A percentile compares a stretch with the other conserved stretches of the same genome.
phyloP scores from a whole-genome alignment of 371 early-diverging fungal species.

The Mucor indicus region DNA sequence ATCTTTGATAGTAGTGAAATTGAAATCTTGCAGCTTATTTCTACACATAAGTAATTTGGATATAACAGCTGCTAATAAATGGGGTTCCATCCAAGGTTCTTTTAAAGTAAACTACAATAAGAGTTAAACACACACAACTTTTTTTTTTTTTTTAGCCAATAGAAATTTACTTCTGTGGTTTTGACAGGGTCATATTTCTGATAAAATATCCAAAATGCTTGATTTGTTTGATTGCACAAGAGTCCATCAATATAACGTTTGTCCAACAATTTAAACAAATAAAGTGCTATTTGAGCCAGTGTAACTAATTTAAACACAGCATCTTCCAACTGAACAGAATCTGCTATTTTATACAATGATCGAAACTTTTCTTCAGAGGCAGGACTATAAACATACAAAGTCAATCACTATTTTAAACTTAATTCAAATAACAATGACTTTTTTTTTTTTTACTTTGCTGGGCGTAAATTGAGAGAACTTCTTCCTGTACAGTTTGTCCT shows the following conservation, averaged over 20 bases:
- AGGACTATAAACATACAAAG: no score
- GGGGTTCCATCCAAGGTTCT: constrained; percentile 60
- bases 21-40: constrained; percentile 57
- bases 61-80: constrained; percentile 54
- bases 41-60: constrained; percentile 53
- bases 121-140: background rate
- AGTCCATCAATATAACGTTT: constrained; percentile 56
- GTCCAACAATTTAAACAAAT: constrained; percentile 49
- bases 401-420: no score
- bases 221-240: constrained; percentile 53
- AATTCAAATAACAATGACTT: background rate
- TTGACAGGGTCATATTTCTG: constrained; percentile 45
- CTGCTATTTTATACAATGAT: constrained; percentile 58
- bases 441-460: constrained; percentile 48
- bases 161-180: constrained; percentile 51
- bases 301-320: constrained; percentile 56
- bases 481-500: constrained; percentile 62
- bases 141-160: background rate
- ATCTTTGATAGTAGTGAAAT: constrained; percentile 64
- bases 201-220: constrained; percentile 51
- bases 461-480: constrained; percentile 56
- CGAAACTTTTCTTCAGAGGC: constrained; percentile 66
- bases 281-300: constrained; percentile 53
- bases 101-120: constrained; percentile 19
- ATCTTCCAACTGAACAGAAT: constrained; percentile 47